A percentile compares a stretch with the other conserved stretches of the same genome.
Conservation (phyloP, 345 rosid genomes). For the Citrus unshiu region DNA sequence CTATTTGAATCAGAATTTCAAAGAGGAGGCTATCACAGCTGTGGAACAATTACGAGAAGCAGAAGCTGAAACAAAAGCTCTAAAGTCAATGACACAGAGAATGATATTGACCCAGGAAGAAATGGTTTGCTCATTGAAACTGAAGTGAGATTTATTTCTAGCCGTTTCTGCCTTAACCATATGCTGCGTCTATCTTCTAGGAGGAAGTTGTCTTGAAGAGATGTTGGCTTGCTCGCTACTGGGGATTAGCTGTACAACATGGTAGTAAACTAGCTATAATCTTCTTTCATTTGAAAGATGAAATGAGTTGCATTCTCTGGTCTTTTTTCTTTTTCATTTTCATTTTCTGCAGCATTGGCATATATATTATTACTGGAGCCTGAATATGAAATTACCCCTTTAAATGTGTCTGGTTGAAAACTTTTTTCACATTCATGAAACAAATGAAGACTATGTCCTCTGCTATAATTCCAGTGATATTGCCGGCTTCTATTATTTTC, state of each 20-base stretch:
- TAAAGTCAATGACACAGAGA: constrained; percentile 88
- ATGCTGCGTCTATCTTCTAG: constrained; percentile 32
- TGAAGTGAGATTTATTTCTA: constrained; percentile 11
- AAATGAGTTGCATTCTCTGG: background rate
- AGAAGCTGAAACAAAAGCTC: constrained; percentile 82
- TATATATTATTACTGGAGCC: background rate
- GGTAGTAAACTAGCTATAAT: constrained; percentile 40
- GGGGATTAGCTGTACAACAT: constrained; percentile 88
- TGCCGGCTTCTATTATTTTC: background rate
- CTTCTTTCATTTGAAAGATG: background rate
- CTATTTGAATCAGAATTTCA: constrained; percentile 51
- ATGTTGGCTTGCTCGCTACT: constrained; percentile 99
- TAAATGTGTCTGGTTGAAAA: background rate
- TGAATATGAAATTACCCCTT: background rate
- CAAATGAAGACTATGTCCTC: background rate
- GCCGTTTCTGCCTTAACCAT: constrained; percentile 18
- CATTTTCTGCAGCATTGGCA: background rate
- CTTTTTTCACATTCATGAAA: background rate
- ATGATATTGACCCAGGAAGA: constrained; percentile 90
- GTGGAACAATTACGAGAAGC: constrained; percentile 73
- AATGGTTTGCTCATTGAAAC: constrained; percentile 56
- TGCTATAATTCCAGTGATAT: background rate
- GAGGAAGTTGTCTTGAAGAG: constrained; percentile 99
- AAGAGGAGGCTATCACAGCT: constrained; percentile 64
- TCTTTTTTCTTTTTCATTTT: background rate